Percentiles rank a stretch among this genome's conserved stretches.
Conservation (phyloP, 345 rosid species). For the Hibiscus mutabilis region DNA sequence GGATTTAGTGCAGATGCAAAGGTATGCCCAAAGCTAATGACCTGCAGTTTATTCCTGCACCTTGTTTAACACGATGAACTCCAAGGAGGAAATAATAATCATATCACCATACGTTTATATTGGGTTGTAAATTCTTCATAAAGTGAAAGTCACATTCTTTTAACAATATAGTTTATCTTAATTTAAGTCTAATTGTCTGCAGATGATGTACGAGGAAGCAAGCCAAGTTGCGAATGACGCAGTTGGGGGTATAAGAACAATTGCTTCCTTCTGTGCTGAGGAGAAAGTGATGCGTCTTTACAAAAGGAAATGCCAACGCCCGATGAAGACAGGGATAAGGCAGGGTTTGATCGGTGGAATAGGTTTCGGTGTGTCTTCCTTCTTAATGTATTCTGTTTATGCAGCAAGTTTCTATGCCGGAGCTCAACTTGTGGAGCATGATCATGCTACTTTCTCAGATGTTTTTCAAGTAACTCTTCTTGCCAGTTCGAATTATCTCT, state of each 20-base stretch:
- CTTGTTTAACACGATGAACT: too few relatives aligned
- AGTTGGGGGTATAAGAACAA: slow-evolving; percentile 80
- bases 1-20: slow-evolving; percentile 81
- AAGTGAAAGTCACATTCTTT: too few relatives aligned
- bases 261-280: slow-evolving; percentile 83
- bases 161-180: too few relatives aligned
- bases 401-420: slow-evolving; percentile 71
- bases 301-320: slow-evolving; percentile 65
- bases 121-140: too few relatives aligned
- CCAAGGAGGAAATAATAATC: too few relatives aligned
- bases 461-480: slow-evolving; percentile 57
- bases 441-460: slow-evolving; percentile 43
- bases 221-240: slow-evolving; percentile 90
- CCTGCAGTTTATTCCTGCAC: too few relatives aligned
- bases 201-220: slow-evolving; percentile 85
- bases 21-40: slow-evolving; percentile 27
- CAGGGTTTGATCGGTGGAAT: slow-evolving; percentile 61
- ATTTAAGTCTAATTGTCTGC: slow-evolving; percentile 13
- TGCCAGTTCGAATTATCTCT: too few relatives aligned
- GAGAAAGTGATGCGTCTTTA: slow-evolving; percentile 75
- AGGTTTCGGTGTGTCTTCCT: slow-evolving; percentile 64
- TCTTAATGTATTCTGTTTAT: slow-evolving; percentile 46
- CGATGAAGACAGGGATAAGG: slow-evolving; percentile 55
- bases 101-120: too few relatives aligned
- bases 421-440: slow-evolving; percentile 51